Percentiles rank a stretch among this genome's conserved stretches.
Evolutionary conservation across 2,329 filamentous ascomycete genomes (phyloP).

Genomic region (Xylariaceae sp.): DNA sequence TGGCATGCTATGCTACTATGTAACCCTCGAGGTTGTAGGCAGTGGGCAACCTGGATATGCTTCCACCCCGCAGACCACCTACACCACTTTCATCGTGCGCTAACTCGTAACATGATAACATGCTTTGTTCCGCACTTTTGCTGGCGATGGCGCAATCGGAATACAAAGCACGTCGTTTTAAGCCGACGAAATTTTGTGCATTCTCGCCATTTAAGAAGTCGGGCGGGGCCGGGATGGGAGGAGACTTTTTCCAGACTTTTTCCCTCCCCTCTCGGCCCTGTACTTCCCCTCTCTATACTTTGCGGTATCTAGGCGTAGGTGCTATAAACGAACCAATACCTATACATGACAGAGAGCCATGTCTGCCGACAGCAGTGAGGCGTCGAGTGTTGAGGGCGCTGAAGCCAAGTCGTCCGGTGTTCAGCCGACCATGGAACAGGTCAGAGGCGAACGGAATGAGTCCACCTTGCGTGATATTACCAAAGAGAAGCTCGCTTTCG

Average conservation of each 20-base stretch:
- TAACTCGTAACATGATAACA: not conserved
- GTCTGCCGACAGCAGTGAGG: slow-evolving; percentile 11
- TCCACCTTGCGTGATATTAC: not conserved
- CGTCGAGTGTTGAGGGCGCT: slow-evolving; percentile 7
- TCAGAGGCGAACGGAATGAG: not conserved
- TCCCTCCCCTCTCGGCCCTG: not conserved
- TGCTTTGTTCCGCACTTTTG: not conserved
- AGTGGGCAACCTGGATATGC: not conserved
- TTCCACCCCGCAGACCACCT: not conserved
- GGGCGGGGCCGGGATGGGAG: not conserved
- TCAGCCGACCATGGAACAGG: slow-evolving; percentile 6
- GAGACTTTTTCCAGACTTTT: not conserved
- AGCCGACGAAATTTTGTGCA: not conserved
- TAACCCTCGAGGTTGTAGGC: not conserved
- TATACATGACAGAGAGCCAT: slow-evolving; percentile 6
- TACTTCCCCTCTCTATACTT: too few species aligned
- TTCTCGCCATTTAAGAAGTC: not conserved
- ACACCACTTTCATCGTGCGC: not conserved
- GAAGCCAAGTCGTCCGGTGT: slow-evolving; percentile 14
- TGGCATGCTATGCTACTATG: not conserved
- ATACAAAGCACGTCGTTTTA: not conserved
- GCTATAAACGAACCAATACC: not conserved
- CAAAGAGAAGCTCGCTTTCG: slow-evolving; percentile 21
- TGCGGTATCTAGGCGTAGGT: not conserved
- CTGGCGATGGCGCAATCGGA: not conserved